Base-by-base conservation (phyloP, 805 yeast species). In the Candida ficus region DNA sequence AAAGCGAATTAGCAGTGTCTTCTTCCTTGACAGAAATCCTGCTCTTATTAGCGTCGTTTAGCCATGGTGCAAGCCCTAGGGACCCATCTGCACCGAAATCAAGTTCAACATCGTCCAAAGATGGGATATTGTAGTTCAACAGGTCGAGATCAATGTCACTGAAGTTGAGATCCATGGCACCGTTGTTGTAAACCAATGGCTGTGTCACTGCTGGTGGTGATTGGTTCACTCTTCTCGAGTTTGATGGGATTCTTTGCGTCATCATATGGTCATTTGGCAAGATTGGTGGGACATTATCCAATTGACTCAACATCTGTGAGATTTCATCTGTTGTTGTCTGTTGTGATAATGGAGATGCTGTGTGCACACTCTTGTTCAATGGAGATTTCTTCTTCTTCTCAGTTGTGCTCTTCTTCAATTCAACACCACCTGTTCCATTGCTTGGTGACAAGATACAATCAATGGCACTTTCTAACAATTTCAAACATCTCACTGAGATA, bases 51-150 rank as follows among this genome's bases (percentile, higher is more conserved):
- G 20, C 33, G 11, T 44, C 53, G 30, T 76, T 83, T 42, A 83
- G 60, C 51, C 83, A 71, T 9, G 83, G 83, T 2, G 85, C 88
- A 40, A 84, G 62, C 1, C 91, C 91, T 30, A 83, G 62, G 0
- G 91, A 84, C 1, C 88, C 91, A 62, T 84, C 93, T 3, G 87
- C 87, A n/a, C 83, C 84, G 58, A 80, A 83, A 43, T 81, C 88
- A 50, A 60, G 61, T 39, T 63, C 66, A 2, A 54, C 42, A 41
- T 49, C 49, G 29, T 54, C 53, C 33, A 45, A 33, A 11, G 32
- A 35, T 25, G 35, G 43, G 7, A 36, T 28, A 26, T 41, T 41
- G 26, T 40, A 36, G 20, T 44, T 44, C 30, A 44, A 40, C 17
- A 45, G 19, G 16, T 48, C 48, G 4, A 33, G 27, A 12, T 47